Conservation (phyloP, 768 basidiomycete genomes). For the Naganishia onofrii region DNA sequence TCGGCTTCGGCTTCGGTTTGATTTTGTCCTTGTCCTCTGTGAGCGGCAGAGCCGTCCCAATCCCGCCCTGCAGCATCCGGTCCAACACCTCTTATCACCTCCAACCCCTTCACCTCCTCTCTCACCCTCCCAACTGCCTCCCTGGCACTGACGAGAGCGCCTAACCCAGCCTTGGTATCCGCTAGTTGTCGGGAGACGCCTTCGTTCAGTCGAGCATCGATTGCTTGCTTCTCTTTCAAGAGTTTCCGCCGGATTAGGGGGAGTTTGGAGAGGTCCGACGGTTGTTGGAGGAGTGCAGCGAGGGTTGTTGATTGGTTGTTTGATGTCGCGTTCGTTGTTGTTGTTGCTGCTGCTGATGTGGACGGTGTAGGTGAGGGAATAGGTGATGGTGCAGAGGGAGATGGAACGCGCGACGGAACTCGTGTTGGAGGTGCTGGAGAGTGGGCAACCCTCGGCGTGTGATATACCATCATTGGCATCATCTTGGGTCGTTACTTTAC, state of each 20-base stretch:
- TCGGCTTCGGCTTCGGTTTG: no score
- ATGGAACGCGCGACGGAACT: background rate
- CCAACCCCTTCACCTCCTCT: constrained; percentile 56
- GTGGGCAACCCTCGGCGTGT: background rate
- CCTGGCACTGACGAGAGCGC: constrained; percentile 47
- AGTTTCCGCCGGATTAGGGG: constrained; percentile 85
- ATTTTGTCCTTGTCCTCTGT: constrained; percentile 74
- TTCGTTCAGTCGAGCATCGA: constrained; percentile 82
- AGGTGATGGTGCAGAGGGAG: background rate
- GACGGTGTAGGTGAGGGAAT: background rate
- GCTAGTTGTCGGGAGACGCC: constrained; percentile 92
- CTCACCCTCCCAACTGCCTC: constrained; percentile 43
- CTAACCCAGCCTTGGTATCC: constrained; percentile 75
- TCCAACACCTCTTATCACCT: constrained; percentile 58
- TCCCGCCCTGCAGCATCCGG: constrained; percentile 68
- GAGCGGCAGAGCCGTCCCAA: no score
- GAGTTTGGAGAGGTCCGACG: constrained; percentile 88
- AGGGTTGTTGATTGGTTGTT: constrained; percentile 56
- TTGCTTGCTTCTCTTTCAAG: constrained; percentile 92
- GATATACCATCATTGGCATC: constrained; percentile 3
- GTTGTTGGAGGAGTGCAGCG: constrained; percentile 85
- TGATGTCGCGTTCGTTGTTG: background rate
- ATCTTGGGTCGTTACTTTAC: background rate
- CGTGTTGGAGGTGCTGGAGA: no score
- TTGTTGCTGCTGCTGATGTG: background rate